Percentiles rank a stretch among this genome's conserved stretches.
Evolutionary conservation across 495 filamentous ascomycete species (phyloP).

Genomic region (Penicillium manginii): DNA sequence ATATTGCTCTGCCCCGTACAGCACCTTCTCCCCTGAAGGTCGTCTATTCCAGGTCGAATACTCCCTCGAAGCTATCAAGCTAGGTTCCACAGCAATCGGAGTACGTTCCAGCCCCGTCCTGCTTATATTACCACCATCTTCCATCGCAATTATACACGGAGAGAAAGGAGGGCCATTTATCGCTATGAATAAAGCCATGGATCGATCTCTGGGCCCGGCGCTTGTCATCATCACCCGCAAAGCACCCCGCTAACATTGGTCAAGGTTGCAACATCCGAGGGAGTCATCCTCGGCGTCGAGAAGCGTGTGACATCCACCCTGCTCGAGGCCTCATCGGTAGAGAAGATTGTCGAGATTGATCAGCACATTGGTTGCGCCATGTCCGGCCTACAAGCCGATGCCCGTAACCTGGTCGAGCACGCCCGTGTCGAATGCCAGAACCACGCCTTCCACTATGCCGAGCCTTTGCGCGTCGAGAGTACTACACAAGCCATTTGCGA

Average conservation of each 20-base stretch:
- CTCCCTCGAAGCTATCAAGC: constrained; percentile 99
- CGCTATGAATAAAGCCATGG: not conserved
- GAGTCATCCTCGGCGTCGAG: constrained; percentile 95
- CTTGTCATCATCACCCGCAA: not conserved
- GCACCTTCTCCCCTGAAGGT: constrained; percentile 99
- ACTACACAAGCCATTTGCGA: constrained; percentile 99
- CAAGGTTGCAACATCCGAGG: constrained; percentile 85
- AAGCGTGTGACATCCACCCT: constrained; percentile 98
- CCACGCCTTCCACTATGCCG: constrained; percentile 96
- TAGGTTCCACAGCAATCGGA: constrained; percentile 96
- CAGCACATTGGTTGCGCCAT: constrained; percentile 98
- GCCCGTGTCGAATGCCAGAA: constrained; percentile 96
- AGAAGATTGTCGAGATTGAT: constrained; percentile 99
- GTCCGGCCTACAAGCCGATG: constrained; percentile 96
- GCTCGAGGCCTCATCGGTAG: constrained; percentile 93
- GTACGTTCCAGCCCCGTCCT: constrained; percentile 50
- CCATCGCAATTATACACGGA: constrained; percentile 4
- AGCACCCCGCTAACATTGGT: constrained; percentile 21
- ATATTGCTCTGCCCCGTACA: constrained; percentile 43
- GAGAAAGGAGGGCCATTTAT: not conserved
- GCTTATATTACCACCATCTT: constrained; percentile 8
- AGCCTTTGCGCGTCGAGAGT: constrained; percentile 90
- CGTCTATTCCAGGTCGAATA: constrained; percentile 99
- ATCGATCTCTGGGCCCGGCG: not conserved
- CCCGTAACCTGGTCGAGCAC: constrained; percentile 94